Base-by-base conservation (phyloP, 495 filamentous ascomycete species). In the Penicillium robsamsonii region DNA sequence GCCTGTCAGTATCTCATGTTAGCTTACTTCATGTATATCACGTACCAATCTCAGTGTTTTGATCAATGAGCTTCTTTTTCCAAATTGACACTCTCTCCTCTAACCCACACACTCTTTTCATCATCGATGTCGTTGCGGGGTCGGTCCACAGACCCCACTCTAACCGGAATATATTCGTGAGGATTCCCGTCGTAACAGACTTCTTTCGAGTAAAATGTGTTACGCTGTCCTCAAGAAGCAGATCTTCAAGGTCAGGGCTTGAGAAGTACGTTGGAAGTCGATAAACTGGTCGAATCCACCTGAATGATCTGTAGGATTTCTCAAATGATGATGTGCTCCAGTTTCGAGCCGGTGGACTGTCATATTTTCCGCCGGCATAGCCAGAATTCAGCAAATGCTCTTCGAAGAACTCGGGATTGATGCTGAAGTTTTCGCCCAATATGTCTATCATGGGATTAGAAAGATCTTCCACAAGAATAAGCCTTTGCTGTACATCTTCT, bases 361-460 rank as follows among this genome's bases (percentile, higher is more conserved):
- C 20, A n/a, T 43, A 56, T 2, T 57, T 25, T 0, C 43, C 35
- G 0, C 49, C 59, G 1, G 44, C 31, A 50, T 61, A 61, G 5
- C 50, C 50, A 5, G 59, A 57, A 49, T 61, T 54, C 1, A 61
- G 49, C 25, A 61, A 31, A 37, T 61, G 59, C 38, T 61, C 53
- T 24, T 61, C 59, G 37, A 61, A 61, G 15, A 61, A 61, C 22
- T 57, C 53, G 3, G 59, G 59, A 24, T 61, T 61, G 5, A 61
- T 57, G 12, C 54, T 27, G 49, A 57, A 61, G 22, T 18, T 53
- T 13, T 41, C 31, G 1, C 59, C 59, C 5, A 61, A 12, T 22
- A 10, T 30, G 50, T 53, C 12, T 11, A 61, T 61, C 13, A 40
- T 50, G 13, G 7, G 9, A 9, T 54, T 53, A 7, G 54, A 61